Evolutionary conservation across 1,139 yeast genomes (phyloP).

Genomic region (Yamadazyma triangularis): DNA sequence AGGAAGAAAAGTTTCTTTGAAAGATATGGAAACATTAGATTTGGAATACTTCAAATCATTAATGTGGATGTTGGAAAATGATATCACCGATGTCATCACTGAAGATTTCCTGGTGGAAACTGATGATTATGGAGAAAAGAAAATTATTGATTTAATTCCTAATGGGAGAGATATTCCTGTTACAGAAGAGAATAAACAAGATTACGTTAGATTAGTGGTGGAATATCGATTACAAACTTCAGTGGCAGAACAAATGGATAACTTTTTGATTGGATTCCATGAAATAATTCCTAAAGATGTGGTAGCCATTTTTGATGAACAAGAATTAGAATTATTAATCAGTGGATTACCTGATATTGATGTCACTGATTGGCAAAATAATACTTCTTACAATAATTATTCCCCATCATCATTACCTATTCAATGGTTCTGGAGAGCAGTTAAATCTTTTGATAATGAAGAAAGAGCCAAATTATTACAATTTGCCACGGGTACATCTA

Average conservation of each 20-base stretch:
- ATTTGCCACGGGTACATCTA: slow-evolving; percentile 96
- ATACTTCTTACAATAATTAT: slow-evolving; percentile 80
- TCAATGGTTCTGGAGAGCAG: slow-evolving; percentile 99
- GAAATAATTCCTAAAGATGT: slow-evolving; percentile 85
- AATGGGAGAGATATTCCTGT: slow-evolving; percentile 83
- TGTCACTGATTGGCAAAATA: slow-evolving; percentile 91
- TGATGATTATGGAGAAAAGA: slow-evolving; percentile 91
- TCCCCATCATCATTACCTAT: slow-evolving; percentile 82
- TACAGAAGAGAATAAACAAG: slow-evolving; percentile 86
- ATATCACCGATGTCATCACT: slow-evolving; percentile 92
- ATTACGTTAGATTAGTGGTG: slow-evolving; percentile 80
- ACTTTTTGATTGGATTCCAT: slow-evolving; percentile 83
- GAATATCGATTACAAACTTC: slow-evolving; percentile 83
- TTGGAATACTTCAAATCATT: slow-evolving; percentile 88
- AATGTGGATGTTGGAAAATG: slow-evolving; percentile 96
- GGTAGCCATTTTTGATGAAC: slow-evolving; percentile 88
- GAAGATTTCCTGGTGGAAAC: slow-evolving; percentile 93
- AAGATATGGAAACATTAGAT: slow-evolving; percentile 94
- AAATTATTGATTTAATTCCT: slow-evolving; percentile 71
- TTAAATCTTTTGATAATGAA: slow-evolving; percentile 87
- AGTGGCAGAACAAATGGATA: slow-evolving; percentile 83
- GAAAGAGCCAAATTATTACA: slow-evolving; percentile 92
- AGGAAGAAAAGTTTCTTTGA: slow-evolving; percentile 76
- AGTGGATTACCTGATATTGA: slow-evolving; percentile 96
- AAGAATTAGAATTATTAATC: slow-evolving; percentile 86